phyloP scores from a whole-genome alignment of 768 basidiomycete species.

The Pleurotus giganteus region DNA sequence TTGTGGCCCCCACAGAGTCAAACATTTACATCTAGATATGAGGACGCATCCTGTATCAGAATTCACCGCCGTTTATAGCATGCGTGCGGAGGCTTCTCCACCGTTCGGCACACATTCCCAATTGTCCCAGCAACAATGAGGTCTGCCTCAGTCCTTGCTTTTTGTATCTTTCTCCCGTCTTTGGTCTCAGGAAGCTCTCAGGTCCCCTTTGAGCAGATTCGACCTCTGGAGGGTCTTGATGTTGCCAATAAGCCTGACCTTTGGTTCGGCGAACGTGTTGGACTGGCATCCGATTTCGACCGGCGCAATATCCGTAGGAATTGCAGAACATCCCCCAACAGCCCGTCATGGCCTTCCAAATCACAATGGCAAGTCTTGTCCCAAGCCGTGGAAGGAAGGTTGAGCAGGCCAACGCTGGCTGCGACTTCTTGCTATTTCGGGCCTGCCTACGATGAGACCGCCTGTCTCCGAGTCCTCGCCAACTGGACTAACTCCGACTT shows the following conservation, averaged over 20 bases:
- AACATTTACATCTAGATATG: no score
- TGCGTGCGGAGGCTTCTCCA: no score
- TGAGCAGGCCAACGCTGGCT: not conserved
- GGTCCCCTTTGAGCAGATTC: no score
- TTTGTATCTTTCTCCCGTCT: no score
- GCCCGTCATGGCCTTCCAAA: not conserved
- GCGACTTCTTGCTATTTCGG: not conserved
- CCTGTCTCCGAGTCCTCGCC: not conserved
- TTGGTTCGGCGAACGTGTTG: not conserved
- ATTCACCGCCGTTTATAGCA: no score
- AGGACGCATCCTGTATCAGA: no score
- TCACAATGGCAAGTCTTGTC: not conserved
- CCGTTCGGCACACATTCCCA: no score
- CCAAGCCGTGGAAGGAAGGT: not conserved
- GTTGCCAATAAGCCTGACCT: not conserved
- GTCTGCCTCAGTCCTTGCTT: no score
- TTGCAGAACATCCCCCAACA: not conserved
- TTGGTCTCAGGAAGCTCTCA: no score
- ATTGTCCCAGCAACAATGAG: no score
- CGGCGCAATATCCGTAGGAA: not conserved
- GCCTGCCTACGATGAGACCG: not conserved
- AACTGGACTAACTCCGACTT: constrained; percentile 7
- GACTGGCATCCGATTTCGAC: not conserved
- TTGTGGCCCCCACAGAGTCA: no score
- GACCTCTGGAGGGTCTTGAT: not conserved